Evolutionary conservation across 192 early-diverging fungal genomes (phyloP), one percentile per base, ranked within the genome.

Genomic region (Gonapodya prolifera): DNA sequence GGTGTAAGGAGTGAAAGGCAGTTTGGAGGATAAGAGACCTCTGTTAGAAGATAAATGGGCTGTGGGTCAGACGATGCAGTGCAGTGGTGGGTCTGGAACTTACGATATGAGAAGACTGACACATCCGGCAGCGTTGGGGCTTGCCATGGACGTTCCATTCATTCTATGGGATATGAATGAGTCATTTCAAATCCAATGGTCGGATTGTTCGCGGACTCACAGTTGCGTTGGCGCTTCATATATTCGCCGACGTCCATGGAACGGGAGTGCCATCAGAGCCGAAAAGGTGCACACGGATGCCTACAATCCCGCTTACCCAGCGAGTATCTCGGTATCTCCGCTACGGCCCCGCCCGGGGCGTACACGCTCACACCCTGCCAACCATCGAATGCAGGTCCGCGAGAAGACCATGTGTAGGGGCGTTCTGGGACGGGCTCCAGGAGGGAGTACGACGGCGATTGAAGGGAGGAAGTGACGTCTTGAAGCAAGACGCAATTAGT

Each of bases 71-170:
- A n/a, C n/a, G n/a, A n/a, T n/a, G n/a, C n/a, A n/a, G n/a, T n/a
- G n/a, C n/a, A n/a, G n/a, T n/a, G n/a, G n/a, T n/a, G n/a, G n/a
- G n/a, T n/a, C n/a, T n/a, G 28, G 31, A 13, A 73, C 2, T 32
- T 8, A 73, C 28, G 71, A 73, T 2, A 73, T 18, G 31, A 73
- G 71, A 33, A 96, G 83, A 2, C 92, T 85, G 75, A 95, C 80
- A 80, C 94, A 92, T n/a, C 95, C 94, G 82, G 94, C 93, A 70
- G 89, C 89, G 80, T 96, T 96, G 69, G 97, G 97, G 71, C 90
- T 88, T 70, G 91, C 91, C 97, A 99, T 99, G 76, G 90, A 92
- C 28, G 97, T 98, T 71, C 96, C 97, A 83, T 97, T 98, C 88
- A 91, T 92, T 30, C 71, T 32, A 73, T 73, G 18, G 71, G 31